phyloP scores from a whole-genome alignment of 1,139 yeast genomes.

The Wickerhamomyces sp. region DNA sequence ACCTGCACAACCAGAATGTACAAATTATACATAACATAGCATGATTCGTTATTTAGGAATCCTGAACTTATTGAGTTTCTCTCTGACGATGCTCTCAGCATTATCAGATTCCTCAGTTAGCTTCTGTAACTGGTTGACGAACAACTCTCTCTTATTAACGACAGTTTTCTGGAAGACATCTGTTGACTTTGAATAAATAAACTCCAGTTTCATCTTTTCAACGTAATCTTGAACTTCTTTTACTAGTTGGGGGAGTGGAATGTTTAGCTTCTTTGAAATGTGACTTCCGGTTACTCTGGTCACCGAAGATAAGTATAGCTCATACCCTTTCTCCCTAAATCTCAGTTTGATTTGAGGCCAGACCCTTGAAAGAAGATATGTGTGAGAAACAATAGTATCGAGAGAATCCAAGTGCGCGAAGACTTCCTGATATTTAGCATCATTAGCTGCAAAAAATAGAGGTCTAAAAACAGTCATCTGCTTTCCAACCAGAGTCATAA shows the following conservation, averaged over 20 bases:
- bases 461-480: constrained; percentile 12
- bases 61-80: not conserved
- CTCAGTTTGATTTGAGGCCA: constrained; percentile 18
- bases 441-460: constrained; percentile 11
- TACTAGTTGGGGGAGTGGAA: constrained; percentile 11
- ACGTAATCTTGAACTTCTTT: constrained; percentile 16
- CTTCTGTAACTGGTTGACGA: constrained; percentile 13
- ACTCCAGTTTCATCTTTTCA: constrained; percentile 11
- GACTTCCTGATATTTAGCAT: constrained; percentile 17
- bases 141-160: constrained; percentile 10
- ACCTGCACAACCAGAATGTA: too few relatives aligned
- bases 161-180: constrained; percentile 11
- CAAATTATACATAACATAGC: too few relatives aligned
- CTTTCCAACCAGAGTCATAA: constrained; percentile 16
- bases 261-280: constrained; percentile 16
- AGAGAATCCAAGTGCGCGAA: constrained; percentile 11
- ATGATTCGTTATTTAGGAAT: not conserved
- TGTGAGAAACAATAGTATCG: constrained; percentile 4
- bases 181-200: constrained; percentile 9
- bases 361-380: constrained; percentile 11
- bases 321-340: constrained; percentile 20
- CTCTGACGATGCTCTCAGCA: not conserved
- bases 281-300: constrained; percentile 17
- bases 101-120: constrained; percentile 17
- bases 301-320: constrained; percentile 21